Evolutionary conservation across 2,329 filamentous ascomycete species (phyloP), one percentile per base, ranked within the genome.

Genomic region (Stagonosporopsis vannaccii): DNA sequence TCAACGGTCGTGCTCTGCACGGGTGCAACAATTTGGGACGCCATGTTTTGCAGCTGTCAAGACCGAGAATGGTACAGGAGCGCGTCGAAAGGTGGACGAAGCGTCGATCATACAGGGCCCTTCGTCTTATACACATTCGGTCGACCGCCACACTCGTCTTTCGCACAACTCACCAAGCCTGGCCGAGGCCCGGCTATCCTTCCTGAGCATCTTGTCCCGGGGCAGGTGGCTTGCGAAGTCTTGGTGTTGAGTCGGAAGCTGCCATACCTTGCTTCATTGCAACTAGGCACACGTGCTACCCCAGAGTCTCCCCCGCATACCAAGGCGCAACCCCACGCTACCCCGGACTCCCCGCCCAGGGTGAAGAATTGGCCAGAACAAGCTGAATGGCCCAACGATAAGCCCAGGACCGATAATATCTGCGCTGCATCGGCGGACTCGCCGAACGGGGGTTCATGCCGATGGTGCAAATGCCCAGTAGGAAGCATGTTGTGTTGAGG

Each of bases 261-360:
- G 47, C 22, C 37, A 20, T 12, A 9, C 47, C 23, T 42, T 36
- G 22, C 33, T 42, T 20, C 9, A 22, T 46, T 36, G 36, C 28
- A 22, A 8, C 30, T 51, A 56, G 52, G 20, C n/a, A 15, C 46
- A 36, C 46, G 28, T 47, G 47, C 42, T 51, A 56, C 53, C 53
- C 53, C 53, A 47, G 46, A 56, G 13, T 19, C n/a, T 51, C 41
- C 53, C 46, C 47, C 53, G 53, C 53, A 43, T 26, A 46, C 41
- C 36, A 56, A 46, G 37, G 9, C 35, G 12, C 13, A 5, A 36
- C 53, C 53, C 53, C 53, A 56, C 53, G 42, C 53, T 47, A 37
- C 53, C 53, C 53, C 53, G 36, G 53, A 56, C n/a, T 43, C 25
- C 9, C 36, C 15, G 30, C 25, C 37, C 5, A 36, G 20, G n/a